Conservation (phyloP, 345 rosid genomes). For the Cardamine occulta region DNA sequence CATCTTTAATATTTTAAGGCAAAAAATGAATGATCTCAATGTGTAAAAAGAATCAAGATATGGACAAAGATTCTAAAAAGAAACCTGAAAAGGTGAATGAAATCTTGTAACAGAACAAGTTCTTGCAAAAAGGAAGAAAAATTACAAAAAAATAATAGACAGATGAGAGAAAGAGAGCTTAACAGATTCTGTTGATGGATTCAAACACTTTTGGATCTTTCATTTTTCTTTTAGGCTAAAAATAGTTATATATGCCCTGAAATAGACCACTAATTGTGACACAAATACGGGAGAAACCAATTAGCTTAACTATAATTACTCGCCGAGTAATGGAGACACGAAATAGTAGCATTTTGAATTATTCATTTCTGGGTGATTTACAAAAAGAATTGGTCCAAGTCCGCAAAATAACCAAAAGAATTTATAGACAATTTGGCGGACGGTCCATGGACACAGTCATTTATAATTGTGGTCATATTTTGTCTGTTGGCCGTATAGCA, state of each 20-base stretch:
- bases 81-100: constrained; percentile 7
- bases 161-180: constrained; percentile 32
- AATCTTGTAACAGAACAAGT: constrained; percentile 5
- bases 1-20: constrained; percentile 4
- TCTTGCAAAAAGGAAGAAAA: not conserved
- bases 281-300: not conserved
- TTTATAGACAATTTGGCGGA: no score
- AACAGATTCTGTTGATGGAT: constrained; percentile 21
- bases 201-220: constrained; percentile 32
- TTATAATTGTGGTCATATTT: no score
- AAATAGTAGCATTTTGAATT: not conserved
- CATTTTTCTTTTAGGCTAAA: constrained; percentile 29
- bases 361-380: not conserved
- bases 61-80: not conserved
- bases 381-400: no score
- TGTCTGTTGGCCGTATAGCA: no score
- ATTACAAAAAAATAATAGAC: not conserved
- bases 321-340: not conserved
- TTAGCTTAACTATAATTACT: constrained; percentile 14
- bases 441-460: no score
- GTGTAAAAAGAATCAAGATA: constrained; percentile 2
- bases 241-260: constrained; percentile 16
- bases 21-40: not conserved
- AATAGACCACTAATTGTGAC: constrained; percentile 13
- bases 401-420: no score